phyloP scores from a whole-genome alignment of 768 basidiomycete genomes.

The Xerocomellus chrysenteron region DNA sequence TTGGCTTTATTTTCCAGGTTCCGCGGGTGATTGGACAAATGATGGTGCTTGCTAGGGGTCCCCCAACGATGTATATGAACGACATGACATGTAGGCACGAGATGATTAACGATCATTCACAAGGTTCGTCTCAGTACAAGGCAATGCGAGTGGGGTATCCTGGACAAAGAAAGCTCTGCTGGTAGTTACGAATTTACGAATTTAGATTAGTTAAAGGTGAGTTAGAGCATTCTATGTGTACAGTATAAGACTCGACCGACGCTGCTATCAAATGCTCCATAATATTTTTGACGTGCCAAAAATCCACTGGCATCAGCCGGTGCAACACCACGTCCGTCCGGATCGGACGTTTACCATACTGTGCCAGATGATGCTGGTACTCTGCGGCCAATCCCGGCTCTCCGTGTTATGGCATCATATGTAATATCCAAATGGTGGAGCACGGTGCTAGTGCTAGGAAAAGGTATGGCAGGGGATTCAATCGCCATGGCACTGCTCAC shows the following conservation, averaged over 20 bases:
- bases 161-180: not conserved
- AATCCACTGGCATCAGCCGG: not conserved
- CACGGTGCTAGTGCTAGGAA: not conserved
- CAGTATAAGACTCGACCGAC: not conserved
- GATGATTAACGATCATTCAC: not conserved
- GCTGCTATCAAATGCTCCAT: not conserved
- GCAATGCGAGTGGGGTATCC: not conserved
- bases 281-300: not conserved
- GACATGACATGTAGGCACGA: not conserved
- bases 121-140: not conserved
- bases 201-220: not conserved
- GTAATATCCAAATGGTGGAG: not conserved
- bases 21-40: constrained; percentile 55
- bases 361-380: not conserved
- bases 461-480: not conserved
- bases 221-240: not conserved
- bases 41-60: constrained; percentile 47
- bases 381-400: not conserved
- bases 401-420: not conserved
- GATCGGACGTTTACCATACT: not conserved
- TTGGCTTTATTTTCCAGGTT: constrained; percentile 32
- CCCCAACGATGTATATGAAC: not conserved
- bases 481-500: not conserved
- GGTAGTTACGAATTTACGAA: not conserved
- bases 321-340: not conserved